Percentiles rank a stretch among this genome's conserved stretches.
These are phyloP conservation scores for Thermoascus crustaceus DNA, from an alignment of 2,329 filamentous ascomycete genomes.

Conservation along the genomic window DNA sequence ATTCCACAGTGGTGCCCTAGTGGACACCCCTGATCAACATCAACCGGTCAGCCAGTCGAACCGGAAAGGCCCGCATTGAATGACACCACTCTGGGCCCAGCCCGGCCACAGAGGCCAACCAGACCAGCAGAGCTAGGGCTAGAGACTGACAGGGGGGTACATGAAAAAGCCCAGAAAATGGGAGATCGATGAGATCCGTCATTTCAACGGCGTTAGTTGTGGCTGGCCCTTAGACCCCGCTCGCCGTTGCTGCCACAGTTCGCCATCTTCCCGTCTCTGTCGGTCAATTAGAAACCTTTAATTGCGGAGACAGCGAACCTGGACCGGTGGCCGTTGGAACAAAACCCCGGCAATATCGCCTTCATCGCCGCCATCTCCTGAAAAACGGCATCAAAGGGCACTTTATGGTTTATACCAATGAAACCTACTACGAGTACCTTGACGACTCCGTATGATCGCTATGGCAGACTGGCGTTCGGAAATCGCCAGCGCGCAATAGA, in stretches of 20 bases:
- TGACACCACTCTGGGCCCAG: neutral
- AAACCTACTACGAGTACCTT: too few species aligned
- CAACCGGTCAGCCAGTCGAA: neutral
- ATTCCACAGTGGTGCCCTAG: neutral
- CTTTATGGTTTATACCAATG: too few species aligned
- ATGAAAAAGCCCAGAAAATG: slow-evolving; percentile 1
- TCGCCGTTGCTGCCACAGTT: neutral
- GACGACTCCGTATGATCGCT: too few species aligned
- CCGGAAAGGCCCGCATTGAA: slow-evolving; percentile 1
- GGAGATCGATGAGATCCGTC: slow-evolving; percentile 2
- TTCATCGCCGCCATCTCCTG: too few species aligned
- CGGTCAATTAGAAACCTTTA: neutral
- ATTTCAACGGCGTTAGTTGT: neutral
- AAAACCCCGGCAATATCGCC: too few species aligned
- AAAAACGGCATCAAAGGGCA: too few species aligned
- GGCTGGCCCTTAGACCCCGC: slow-evolving; percentile 1
- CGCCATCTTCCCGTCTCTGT: neutral
- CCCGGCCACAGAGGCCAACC: neutral
- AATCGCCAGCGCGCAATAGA: too few species aligned
- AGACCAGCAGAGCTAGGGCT: neutral
- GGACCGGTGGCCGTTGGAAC: too few species aligned
- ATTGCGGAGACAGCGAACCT: too few species aligned
- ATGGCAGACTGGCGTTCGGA: too few species aligned
- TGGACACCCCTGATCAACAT: slow-evolving; percentile 2
- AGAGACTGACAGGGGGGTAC: neutral